A percentile compares a stretch with the other conserved stretches of the same genome.
phyloP scores from a whole-genome alignment of 371 early-diverging fungal genomes.

The Dichotomocladium elegans region DNA sequence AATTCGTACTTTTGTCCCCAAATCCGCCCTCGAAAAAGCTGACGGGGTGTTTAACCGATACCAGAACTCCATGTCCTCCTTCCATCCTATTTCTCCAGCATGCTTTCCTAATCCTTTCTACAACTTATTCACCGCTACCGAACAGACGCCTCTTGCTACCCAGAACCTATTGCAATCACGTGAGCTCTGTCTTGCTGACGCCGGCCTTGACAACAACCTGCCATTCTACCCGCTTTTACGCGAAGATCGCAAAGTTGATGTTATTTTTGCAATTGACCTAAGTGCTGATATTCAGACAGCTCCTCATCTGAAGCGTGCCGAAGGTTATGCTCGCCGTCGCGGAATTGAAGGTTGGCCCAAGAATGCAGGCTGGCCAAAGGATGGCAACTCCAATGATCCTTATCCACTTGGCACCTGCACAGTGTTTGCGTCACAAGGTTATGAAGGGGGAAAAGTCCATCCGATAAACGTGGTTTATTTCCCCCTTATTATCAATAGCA shows the following conservation, averaged over 20 bases:
- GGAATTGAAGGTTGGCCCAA: constrained; percentile 52
- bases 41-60: constrained; percentile 42
- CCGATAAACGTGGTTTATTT: constrained; percentile 56
- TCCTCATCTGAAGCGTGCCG: constrained; percentile 65
- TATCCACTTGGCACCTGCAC: constrained; percentile 28
- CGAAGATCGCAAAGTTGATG: constrained; percentile 62
- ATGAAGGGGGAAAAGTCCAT: constrained; percentile 12
- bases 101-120: constrained; percentile 57
- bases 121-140: constrained; percentile 16
- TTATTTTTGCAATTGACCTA: constrained; percentile 67
- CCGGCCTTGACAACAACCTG: constrained; percentile 75
- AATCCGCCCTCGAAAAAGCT: constrained; percentile 22
- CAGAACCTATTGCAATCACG: constrained; percentile 21
- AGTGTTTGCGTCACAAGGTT: constrained; percentile 33
- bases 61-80: constrained; percentile 37
- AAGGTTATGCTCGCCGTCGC: constrained; percentile 48
- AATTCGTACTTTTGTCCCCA: constrained; percentile 41
- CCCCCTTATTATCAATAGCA: constrained; percentile 55
- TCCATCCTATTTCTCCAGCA: constrained; percentile 55
- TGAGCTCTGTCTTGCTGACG: constrained; percentile 63
- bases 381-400: constrained; percentile 10
- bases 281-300: constrained; percentile 67
- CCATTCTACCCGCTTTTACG: constrained; percentile 70
- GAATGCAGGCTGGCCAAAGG: constrained; percentile 41
- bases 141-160: constrained; percentile 12